Base-by-base conservation (phyloP, 805 yeast species). In the Cyberlindnera xishuangbannaensis region DNA sequence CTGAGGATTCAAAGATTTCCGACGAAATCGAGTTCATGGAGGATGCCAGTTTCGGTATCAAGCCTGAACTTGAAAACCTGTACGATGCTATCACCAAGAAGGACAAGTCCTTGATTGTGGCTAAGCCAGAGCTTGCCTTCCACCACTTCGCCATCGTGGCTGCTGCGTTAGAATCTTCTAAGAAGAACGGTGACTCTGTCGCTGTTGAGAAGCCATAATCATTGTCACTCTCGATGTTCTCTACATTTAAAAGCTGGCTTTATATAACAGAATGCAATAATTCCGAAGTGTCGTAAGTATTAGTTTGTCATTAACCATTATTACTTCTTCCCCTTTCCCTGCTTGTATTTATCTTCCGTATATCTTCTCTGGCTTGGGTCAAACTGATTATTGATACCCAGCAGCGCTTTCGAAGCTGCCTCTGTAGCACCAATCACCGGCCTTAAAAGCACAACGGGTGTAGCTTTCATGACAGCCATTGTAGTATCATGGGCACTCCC, bases 391-490 rank as follows among this genome's bases (percentile, higher is more conserved):
- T 86, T 77, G 7, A 88, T 67, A 1, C 97, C 97, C 61, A 85
- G 70, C 31, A 88, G 63, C 1, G 95, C 71, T 49, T 78, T 83
- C 6, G 90, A 80, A 6, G 88, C 67, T 0, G 95, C 95, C 53
- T 86, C 96, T 0, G 96, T 83, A 0, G 95, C 86, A 2, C 97
- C 97, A 47, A 88, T 86, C 41, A 86, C 69, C 2, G 97, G 96
- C 27, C 96, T 58, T 2, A 88, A 67, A 12, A 88, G 57, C 14
- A 85, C 78, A 12, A 85, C 74, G 0, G 97, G 97, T 1, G 95
- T 76, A 0, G 82, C 85, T 43, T 72, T 73, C 11, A 83, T 78
- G 11, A 86, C 65, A 1, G 85, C 78, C 14, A 65, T 58, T 0
- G 84, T 72, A 0, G 88, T 84, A 5, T 69, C 79, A 46, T 73